These are phyloP conservation scores for Tulasnella sp. DNA, from an alignment of 768 basidiomycete genomes.

Conservation along the genomic window DNA sequence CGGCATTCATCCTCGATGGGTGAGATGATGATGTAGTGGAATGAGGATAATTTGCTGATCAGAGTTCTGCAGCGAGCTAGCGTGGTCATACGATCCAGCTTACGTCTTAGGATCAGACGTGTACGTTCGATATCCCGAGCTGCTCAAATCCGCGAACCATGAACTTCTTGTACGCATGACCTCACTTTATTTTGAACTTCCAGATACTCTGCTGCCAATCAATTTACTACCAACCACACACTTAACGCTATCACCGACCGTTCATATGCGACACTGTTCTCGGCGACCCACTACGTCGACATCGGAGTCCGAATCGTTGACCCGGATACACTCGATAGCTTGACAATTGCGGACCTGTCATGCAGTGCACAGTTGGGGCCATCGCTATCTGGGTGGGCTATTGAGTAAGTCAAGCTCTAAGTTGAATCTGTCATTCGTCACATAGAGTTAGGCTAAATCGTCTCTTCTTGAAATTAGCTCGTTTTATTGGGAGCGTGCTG, in stretches of 20 bases:
- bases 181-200: not conserved
- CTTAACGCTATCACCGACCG: not conserved
- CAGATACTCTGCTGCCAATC: not conserved
- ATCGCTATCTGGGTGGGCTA: not conserved
- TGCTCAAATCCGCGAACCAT: too few species aligned
- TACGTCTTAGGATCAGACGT: not conserved
- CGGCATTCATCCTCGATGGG: not conserved
- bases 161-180: not conserved
- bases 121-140: not conserved
- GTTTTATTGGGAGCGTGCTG: not conserved
- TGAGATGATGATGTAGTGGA: not conserved
- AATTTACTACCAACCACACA: not conserved
- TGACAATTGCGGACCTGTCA: not conserved
- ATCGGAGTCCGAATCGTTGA: not conserved
- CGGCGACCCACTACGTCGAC: not conserved
- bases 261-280: not conserved
- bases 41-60: not conserved
- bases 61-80: not conserved
- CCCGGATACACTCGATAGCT: not conserved
- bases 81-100: not conserved
- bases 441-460: not conserved
- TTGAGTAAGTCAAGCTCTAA: not conserved
- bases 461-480: not conserved
- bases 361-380: not conserved
- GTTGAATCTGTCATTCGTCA: not conserved